These are phyloP conservation scores for Dioszegia crocea DNA, from an alignment of 768 basidiomycete genomes.

Conservation along the genomic window DNA sequence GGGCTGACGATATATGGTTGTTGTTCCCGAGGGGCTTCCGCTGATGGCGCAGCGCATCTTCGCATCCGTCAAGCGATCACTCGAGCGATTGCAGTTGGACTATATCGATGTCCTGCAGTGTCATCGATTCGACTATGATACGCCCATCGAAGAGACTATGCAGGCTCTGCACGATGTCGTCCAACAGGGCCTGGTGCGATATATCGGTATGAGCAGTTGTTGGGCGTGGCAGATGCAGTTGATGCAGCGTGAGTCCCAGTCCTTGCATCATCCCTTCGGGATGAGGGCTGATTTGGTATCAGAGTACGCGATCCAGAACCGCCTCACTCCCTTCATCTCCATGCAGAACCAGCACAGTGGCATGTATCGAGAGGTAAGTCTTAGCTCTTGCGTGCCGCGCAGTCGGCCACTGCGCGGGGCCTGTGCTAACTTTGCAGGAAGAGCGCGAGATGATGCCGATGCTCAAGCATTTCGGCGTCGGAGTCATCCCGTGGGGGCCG, in stretches of 20 bases:
- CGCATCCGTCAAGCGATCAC: conserved; percentile 56
- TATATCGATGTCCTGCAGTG: conserved; percentile 72
- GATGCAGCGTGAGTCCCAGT: conserved; percentile 39
- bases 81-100: conserved; percentile 68
- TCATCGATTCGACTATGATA: conserved; percentile 59
- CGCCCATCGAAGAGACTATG: conserved; percentile 61
- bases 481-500: conserved; percentile 59
- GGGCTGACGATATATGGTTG: neutral
- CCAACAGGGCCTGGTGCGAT: conserved; percentile 49
- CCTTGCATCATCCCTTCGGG: no score
- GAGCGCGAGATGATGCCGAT: conserved; percentile 51
- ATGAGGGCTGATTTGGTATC: no score
- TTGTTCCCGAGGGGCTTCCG: no score
- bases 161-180: conserved; percentile 53
- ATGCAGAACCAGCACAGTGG: conserved; percentile 68
- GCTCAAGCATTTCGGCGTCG: conserved; percentile 54
- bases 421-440: conserved; percentile 44
- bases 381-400: neutral
- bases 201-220: conserved; percentile 53
- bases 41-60: conserved; percentile 59
- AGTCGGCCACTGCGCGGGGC: no score
- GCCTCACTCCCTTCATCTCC: conserved; percentile 62
- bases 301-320: conserved; percentile 63
- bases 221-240: conserved; percentile 50
- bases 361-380: conserved; percentile 56